A percentile compares a stretch with the other conserved stretches of the same genome.
Evolutionary conservation across 1,139 yeast species (phyloP).

Genomic region (Chernovozyma aurita): DNA sequence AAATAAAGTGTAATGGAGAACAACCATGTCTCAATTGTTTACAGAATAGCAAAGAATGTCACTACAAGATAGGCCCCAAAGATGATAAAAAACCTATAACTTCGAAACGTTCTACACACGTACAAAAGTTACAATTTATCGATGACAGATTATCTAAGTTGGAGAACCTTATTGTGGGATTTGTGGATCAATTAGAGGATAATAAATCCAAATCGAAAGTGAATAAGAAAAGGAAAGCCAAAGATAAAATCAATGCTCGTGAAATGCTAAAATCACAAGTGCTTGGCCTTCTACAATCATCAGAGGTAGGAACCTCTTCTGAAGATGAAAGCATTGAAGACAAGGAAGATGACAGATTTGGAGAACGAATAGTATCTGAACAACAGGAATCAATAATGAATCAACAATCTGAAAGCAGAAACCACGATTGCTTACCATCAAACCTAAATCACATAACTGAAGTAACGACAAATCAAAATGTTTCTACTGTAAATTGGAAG

Average conservation of each 20-base stretch:
- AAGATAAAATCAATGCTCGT: not conserved
- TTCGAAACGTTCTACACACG: not conserved
- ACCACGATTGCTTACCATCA: too few species aligned
- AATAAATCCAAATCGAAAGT: too few species aligned
- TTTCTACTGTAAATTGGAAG: not conserved
- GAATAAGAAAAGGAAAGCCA: not conserved
- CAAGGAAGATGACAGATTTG: not conserved
- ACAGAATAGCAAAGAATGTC: constrained; percentile 3
- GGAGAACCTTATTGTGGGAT: constrained; percentile 4
- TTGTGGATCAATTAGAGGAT: constrained; percentile 3
- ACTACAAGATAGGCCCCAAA: not conserved
- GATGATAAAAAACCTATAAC: not conserved
- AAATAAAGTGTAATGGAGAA: constrained; percentile 48
- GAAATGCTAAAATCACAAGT: not conserved
- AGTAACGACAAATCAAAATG: not conserved
- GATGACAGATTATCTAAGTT: constrained; percentile 6
- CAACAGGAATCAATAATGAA: not conserved
- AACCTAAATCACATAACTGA: too few species aligned
- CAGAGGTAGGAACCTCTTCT: not conserved
- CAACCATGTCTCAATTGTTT: constrained; percentile 43
- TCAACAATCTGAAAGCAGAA: not conserved
- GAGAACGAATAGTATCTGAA: not conserved
- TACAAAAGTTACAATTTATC: constrained; percentile 1
- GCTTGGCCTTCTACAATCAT: not conserved
- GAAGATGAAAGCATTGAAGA: not conserved